Evolutionary conservation across 768 basidiomycete genomes (phyloP), one percentile per base, ranked within the genome.

Genomic region (Roridomyces roridus): DNA sequence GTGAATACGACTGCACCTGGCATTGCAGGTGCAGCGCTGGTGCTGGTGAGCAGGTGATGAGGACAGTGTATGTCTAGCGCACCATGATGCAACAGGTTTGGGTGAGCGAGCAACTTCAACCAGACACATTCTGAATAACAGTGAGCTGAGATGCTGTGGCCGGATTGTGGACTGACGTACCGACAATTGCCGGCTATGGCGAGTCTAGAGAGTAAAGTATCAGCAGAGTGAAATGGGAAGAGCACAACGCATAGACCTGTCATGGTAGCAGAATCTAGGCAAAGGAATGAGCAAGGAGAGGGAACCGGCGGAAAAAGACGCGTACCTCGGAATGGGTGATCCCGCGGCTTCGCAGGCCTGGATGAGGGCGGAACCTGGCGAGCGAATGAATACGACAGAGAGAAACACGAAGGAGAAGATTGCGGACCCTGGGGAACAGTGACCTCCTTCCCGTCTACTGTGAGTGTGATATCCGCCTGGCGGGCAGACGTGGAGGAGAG

Each of bases 181-280:
- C 25, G 91, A 78, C 96, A 98, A 72, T 98, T 98, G 47, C 96
- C 96, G 65, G 96, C 96, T 68, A 98, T 96, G 45, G 96, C 94
- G 23, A 98, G 85, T 66, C 95, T 91, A 51, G 4, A 45, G 18
- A 46, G 46, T 48, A 43, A 46, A 53, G 51, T 25, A 46, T 53
- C 28, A 51, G 31, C 31, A 34, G 31, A 15, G n/a, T 26, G 56
- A 12, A n/a, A 42, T 44, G 23, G 48, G 23, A 35, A 45, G 43
- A 35, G n/a, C 5, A n/a, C n/a, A 4, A 28, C 14, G 50, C 29
- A 63, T 78, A 50, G 58, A 89, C 87, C 87, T 85, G 70, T 95
- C 93, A 80, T 94, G 91, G 70, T 93, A 91, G 65, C 88, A 92
- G 71, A 92, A 91, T 68, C 90, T 91, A 65, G 50, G 40, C 20